Base-by-base conservation (phyloP, 164 flowering plant species). In the Paratinospora sagittata region DNA sequence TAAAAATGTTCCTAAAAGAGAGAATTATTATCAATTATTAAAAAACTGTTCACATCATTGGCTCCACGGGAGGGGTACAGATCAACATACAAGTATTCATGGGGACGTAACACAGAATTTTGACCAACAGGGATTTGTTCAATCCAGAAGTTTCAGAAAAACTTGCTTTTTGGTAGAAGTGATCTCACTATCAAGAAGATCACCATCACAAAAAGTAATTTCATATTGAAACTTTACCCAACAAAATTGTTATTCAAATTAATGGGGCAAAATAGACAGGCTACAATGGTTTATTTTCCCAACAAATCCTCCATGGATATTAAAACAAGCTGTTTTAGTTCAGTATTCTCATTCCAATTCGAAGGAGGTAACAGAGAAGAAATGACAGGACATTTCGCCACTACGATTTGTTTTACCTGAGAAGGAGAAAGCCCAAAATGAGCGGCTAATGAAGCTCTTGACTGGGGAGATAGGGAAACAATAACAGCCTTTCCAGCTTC, bases 381-480 rank as follows among this genome's bases (percentile, higher is more conserved):
- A 43, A 43, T 43, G 14, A 43, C 0, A 43, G 14, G 47, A 43
- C 14, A 30, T 30, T 30, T 30, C 2, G 61, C 61, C 21, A 55
- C 24, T 55, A 55, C 1, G 1, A 0, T 6, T 62, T 37, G 14
- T 30, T 34, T 52, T 71, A 93, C 98, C 97, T 95, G 92, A 73
- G 81, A 76, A 0, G 93, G 85, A 67, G 98, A 84, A 39, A 93
- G 84, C 33, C 88, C 93, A 83, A 84, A 96, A 77, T 93, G 87
- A 72, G 76, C 89, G 61, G 97, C 98, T 68, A 96, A 84, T 37
- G 99, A 90, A 75, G 98, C 91, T 76, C 98, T 88, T 24, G 97
- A 93, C 80, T 96, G 97, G 26, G 99, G 93, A 36, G 99, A 93
- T 13, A 96, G 62, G 8, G 97, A 93, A 52, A 96, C 85, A 77